Evolutionary conservation across 768 basidiomycete genomes (phyloP), one percentile per base, ranked within the genome.

Genomic region (Amanita pallidorosea): DNA sequence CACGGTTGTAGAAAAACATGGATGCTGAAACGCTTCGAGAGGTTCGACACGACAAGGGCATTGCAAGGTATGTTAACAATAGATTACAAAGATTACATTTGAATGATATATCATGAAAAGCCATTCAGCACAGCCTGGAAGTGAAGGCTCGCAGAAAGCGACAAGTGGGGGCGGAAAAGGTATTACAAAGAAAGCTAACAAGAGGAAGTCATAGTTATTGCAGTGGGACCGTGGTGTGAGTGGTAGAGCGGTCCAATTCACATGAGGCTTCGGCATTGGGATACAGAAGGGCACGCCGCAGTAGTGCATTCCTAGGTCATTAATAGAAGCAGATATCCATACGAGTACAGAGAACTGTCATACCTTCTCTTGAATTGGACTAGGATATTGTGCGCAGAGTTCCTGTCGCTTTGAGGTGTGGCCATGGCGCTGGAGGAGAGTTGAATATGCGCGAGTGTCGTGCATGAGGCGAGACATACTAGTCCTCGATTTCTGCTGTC

Each of bases 351-450:
- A 56, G 40, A 31, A 35, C 29, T 45, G 49, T 57, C 54, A 29
- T 54, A 82, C 87, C 84, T 78, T 54, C 82, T 76, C 62, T 81
- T 87, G 63, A 83, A 88, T 57, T 77, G 80, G 2, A 76, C 63
- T 9, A 88, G 65, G 22, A 76, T 66, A 7, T 69, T 64, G 20
- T 73, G 72, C 12, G 80, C 76, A 23, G 77, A 71, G 37, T 67
- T 67, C n/a, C 67, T 67, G 42, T 77, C 74, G 18, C 56, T 59
- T 46, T 61, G 54, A 22, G 69, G 59, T 20, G 61, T 56, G 35
- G 62, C 61, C 15, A 54, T 46, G 29, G 49, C 47, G 31, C 63
- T 66, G 53, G 29, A 50, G 49, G n/a, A 44, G 41, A 23, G 18
- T 5, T 51, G 20, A 51, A 12, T 17, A 35, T 18, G 15, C 9